Base-by-base conservation (phyloP, 768 basidiomycete genomes). In the Phlebiopsis flavidoalba region DNA sequence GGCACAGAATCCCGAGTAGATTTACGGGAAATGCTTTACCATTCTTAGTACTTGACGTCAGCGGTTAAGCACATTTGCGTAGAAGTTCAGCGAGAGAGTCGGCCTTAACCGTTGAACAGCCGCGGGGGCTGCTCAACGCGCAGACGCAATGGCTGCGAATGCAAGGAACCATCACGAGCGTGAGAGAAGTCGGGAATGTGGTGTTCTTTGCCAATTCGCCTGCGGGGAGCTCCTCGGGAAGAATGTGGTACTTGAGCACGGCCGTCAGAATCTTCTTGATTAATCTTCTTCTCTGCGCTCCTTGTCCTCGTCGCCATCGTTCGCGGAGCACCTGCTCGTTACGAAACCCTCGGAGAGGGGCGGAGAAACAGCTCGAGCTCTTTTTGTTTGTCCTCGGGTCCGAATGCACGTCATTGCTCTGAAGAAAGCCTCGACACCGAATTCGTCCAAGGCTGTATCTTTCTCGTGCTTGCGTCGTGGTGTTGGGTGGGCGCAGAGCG, bases 211-310 rank as follows among this genome's bases (percentile, higher is more conserved):
- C 76, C 19, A 88, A 76, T 12, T 75, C 74, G 14, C 63, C 59
- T 0, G 72, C 68, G 58, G 76, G 71, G 60, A 71, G 71, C 55
- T 71, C 72, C 57, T 70, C 64, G 26, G 80, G 79, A 8, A 89
- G 71, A 49, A 81, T 79, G 68, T 85, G 85, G 70, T 86, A 89
- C 21, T 78, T 74, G 19, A 87, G 70, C 33, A 87, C 76, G 46
- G 79, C 78, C 15, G 75, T 77, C 31, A 87, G 65, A 60, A 88
- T 78, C 56, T 75, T 74, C 64, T 81, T 81, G 66, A 89, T 69
- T n/a, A 47, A 81, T 75, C 64, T 83, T 79, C 65, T 80, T 82
- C 52, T 74, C n/a, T 71, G 57, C 73, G 73, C 64, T 79, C 72
- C 60, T 77, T 80, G 62, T 77, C 72, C 12, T 74, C 72, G 8